A percentile compares a stretch with the other conserved stretches of the same genome.
These are phyloP conservation scores for Pelargonium nanum DNA, from an alignment of 345 rosid species.

Conservation along the genomic window DNA sequence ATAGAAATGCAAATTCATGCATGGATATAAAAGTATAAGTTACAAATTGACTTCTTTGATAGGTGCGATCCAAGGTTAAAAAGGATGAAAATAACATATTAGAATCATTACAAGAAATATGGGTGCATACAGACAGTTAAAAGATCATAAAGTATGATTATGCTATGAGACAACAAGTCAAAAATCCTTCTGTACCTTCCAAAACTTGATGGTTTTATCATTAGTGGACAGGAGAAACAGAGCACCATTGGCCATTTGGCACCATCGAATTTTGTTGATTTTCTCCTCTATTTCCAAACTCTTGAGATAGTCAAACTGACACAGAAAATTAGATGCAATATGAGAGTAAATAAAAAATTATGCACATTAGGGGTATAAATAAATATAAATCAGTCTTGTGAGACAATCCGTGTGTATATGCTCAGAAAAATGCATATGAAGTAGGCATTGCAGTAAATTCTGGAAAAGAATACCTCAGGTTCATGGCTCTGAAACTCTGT, in stretches of 20 bases:
- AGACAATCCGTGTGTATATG: conserved; percentile 3
- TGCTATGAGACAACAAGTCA: not conserved
- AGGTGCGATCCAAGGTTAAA: too few relatives aligned
- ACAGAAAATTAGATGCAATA: too few relatives aligned
- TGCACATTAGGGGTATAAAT: conserved; percentile 1
- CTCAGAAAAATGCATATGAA: too few relatives aligned
- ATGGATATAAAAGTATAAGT: too few relatives aligned
- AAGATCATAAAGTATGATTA: too few relatives aligned
- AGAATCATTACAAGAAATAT: too few relatives aligned
- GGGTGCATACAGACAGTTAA: too few relatives aligned
- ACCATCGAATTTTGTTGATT: conserved; percentile 99
- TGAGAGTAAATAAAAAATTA: too few relatives aligned
- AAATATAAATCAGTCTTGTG: not conserved
- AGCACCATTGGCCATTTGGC: conserved; percentile 82
- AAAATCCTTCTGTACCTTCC: conserved; percentile 46
- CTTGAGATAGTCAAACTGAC: conserved; percentile 97
- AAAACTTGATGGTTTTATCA: too few relatives aligned
- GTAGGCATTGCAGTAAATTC: conserved; percentile 8
- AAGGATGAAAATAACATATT: too few relatives aligned
- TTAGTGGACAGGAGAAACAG: conserved; percentile 91
- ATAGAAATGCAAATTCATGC: too few relatives aligned
- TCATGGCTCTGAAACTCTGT: conserved; percentile 99
- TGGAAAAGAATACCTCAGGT: conserved; percentile 61
- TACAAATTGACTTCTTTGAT: too few relatives aligned
- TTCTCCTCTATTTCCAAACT: conserved; percentile 99